These are phyloP conservation scores for Kodamaea kakaduensis DNA, from an alignment of 805 yeast species.

Conservation along the genomic window DNA sequence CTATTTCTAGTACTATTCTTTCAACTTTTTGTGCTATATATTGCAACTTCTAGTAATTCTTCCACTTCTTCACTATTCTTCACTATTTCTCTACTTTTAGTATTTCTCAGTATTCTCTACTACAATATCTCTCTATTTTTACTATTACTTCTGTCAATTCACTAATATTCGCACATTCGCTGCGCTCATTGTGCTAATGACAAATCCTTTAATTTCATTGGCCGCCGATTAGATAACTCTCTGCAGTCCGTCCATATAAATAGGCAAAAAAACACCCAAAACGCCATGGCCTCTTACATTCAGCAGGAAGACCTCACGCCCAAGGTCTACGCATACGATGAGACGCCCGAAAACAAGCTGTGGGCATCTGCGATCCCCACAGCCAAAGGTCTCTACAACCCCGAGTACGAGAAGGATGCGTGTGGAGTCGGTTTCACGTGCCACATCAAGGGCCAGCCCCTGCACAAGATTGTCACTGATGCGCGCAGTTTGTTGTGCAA, in stretches of 20 bases:
- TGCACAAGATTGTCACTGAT: constrained; percentile 92
- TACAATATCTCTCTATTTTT: no score
- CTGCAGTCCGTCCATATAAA: no score
- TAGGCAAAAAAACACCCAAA: no score
- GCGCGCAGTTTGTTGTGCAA: constrained; percentile 84
- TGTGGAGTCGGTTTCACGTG: constrained; percentile 99
- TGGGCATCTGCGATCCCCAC: constrained; percentile 92
- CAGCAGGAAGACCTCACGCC: constrained; percentile 38
- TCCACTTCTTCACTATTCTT: no score
- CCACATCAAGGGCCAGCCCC: constrained; percentile 79
- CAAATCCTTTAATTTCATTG: constrained; percentile 7
- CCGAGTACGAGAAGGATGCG: constrained; percentile 91
- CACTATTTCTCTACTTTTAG: no score
- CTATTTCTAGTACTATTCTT: no score
- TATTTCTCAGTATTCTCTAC: no score
- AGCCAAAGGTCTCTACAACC: constrained; percentile 87
- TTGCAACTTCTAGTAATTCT: no score
- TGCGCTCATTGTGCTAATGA: no score
- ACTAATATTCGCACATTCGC: no score
- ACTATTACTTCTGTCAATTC: no score
- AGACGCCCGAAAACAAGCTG: constrained; percentile 70
- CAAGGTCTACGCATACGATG: constrained; percentile 62
- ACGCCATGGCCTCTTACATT: constrained; percentile 30
- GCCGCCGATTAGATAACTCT: constrained; percentile 9
- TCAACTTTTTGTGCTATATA: no score